Conservation (phyloP, 257 asterid genomes). For the Solanum gandarillasii region DNA sequence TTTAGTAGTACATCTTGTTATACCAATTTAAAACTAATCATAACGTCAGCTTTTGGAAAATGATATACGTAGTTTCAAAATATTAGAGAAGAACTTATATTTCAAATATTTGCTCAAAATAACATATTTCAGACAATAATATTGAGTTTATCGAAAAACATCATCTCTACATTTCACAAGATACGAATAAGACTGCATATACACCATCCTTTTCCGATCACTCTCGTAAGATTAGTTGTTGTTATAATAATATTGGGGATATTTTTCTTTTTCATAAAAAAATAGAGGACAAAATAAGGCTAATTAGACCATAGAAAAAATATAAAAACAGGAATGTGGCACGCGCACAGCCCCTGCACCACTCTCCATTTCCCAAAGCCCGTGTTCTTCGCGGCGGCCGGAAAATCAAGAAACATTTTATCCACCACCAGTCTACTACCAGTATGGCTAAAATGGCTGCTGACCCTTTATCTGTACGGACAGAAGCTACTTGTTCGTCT, state of each 20-base stretch:
- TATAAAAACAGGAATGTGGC: background rate
- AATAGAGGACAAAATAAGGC: background rate
- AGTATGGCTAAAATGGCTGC: slow-evolving; percentile 43
- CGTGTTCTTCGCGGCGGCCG: slow-evolving; percentile 1
- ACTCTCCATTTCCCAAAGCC: background rate
- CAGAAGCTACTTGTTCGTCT: slow-evolving; percentile 1
- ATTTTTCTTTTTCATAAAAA: background rate
- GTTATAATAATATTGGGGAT: background rate
- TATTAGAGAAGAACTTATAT: background rate
- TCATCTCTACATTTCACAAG: too few species aligned
- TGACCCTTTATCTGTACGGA: slow-evolving; percentile 1
- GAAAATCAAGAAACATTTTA: background rate
- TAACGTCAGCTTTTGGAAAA: background rate
- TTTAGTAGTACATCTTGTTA: background rate
- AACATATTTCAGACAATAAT: background rate
- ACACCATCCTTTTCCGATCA: too few species aligned
- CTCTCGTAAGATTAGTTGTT: too few species aligned
- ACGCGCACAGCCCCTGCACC: slow-evolving; percentile 2
- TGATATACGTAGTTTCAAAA: background rate
- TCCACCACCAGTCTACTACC: background rate
- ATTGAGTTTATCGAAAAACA: too few species aligned
- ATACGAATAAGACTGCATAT: too few species aligned
- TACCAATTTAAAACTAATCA: background rate
- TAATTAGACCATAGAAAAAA: background rate
- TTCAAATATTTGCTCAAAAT: background rate